Percentiles rank a stretch among this genome's conserved stretches.
Evolutionary conservation across 2,329 filamentous ascomycete genomes (phyloP).

Genomic region (Stemphylium vesicarium): DNA sequence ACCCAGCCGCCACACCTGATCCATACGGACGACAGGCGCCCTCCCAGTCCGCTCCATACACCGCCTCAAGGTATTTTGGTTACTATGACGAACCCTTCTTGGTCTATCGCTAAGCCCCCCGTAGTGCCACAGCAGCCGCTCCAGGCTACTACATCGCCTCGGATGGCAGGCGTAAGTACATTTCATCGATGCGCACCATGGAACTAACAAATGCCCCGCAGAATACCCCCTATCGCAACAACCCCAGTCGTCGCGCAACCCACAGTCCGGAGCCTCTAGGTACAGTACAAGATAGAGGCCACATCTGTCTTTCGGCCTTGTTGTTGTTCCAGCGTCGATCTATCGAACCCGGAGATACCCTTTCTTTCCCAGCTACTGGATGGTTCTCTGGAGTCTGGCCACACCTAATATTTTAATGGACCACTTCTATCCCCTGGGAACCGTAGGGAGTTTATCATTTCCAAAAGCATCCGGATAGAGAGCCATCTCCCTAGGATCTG

Average conservation of each 20-base stretch:
- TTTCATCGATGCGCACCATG: conserved; percentile 1
- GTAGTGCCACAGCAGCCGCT: conserved; percentile 39
- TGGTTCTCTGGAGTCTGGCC: conserved; percentile 40
- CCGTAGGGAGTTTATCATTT: conserved; percentile 31
- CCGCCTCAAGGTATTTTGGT: conserved; percentile 52
- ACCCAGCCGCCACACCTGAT: conserved; percentile 39
- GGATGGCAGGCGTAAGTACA: conserved; percentile 47
- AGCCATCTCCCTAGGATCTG: conserved; percentile 24
- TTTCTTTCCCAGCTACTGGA: conserved; percentile 37
- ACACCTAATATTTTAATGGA: conserved; percentile 34
- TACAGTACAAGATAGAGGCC: conserved; percentile 37
- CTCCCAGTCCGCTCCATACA: conserved; percentile 28
- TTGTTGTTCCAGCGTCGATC: conserved; percentile 40
- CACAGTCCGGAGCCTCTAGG: conserved; percentile 30
- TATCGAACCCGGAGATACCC: conserved; percentile 46
- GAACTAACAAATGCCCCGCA: conserved; percentile 30
- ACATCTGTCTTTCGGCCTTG: conserved; percentile 33
- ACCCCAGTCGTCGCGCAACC: conserved; percentile 33
- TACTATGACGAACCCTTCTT: conserved; percentile 47
- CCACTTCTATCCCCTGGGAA: conserved; percentile 31
- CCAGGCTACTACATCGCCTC: conserved; percentile 49
- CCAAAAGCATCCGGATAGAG: conserved; percentile 36
- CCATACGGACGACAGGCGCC: conserved; percentile 33
- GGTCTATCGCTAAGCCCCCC: conserved; percentile 50
- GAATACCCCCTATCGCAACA: conserved; percentile 44